A percentile compares a stretch with the other conserved stretches of the same genome.
These are phyloP conservation scores for Melampsora americana DNA, from an alignment of 1,284 basidiomycete genomes.

Conservation along the genomic window DNA sequence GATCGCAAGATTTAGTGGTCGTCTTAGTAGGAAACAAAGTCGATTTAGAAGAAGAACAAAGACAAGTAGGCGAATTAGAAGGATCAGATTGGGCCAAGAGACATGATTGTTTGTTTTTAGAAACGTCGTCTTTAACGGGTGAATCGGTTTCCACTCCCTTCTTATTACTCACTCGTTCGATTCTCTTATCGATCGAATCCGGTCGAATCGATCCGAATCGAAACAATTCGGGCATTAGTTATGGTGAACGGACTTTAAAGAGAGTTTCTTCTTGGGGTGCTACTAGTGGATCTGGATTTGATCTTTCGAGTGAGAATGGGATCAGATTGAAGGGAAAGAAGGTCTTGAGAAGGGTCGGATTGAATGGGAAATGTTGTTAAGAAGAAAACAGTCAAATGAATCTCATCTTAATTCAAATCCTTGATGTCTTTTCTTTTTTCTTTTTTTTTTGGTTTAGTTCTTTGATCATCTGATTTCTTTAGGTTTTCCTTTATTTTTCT, in stretches of 20 bases:
- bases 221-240: slow-evolving; percentile 87
- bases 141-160: slow-evolving; percentile 90
- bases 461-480: too few relatives aligned
- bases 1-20: slow-evolving; percentile 76
- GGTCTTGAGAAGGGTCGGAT: too few relatives aligned
- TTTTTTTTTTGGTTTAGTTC: too few relatives aligned
- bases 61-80: slow-evolving; percentile 91
- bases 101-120: slow-evolving; percentile 90
- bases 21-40: slow-evolving; percentile 94
- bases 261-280: slow-evolving; percentile 64
- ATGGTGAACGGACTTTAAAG: slow-evolving; percentile 88
- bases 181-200: slow-evolving; percentile 87
- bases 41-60: slow-evolving; percentile 78
- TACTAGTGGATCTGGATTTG: slow-evolving; percentile 2
- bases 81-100: slow-evolving; percentile 91
- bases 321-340: too few relatives aligned
- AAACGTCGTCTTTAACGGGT: slow-evolving; percentile 85
- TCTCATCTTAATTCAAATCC: too few relatives aligned
- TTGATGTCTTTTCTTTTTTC: too few relatives aligned
- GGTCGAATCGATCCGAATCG: slow-evolving; percentile 88
- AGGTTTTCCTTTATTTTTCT: too few relatives aligned
- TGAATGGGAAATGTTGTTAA: too few relatives aligned
- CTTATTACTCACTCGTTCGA: slow-evolving; percentile 79
- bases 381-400: too few relatives aligned
- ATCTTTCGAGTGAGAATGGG: not conserved